Evolutionary conservation across 108 stramenopile species (phyloP).

Genomic region (Nannochloropsis salina): DNA sequence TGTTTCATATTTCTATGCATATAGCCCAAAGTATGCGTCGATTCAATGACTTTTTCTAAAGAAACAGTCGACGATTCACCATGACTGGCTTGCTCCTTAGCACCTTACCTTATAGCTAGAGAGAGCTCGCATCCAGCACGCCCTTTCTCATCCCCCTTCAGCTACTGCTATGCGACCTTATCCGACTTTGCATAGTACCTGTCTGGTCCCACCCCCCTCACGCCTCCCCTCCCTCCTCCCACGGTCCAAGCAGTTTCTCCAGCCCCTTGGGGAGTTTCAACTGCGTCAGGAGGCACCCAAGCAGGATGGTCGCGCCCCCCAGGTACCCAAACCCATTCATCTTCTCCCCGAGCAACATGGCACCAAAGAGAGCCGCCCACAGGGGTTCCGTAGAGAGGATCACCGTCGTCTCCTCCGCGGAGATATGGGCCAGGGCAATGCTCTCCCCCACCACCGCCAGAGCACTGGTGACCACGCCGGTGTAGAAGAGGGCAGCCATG

Average conservation of each 20-base stretch:
- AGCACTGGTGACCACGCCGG: conserved; percentile 76
- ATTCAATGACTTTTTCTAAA: no score
- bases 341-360: conserved; percentile 66
- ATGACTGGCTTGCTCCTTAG: no score
- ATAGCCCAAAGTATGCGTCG: no score
- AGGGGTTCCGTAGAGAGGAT: conserved; percentile 82
- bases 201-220: background rate
- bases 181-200: background rate
- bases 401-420: conserved; percentile 79
- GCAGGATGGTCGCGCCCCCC: background rate
- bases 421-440: conserved; percentile 68
- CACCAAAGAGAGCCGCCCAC: conserved; percentile 74
- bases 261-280: background rate
- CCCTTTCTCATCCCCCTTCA: background rate
- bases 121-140: background rate
- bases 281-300: background rate
- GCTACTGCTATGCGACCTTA: background rate
- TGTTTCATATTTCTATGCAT: no score
- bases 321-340: conserved; percentile 37
- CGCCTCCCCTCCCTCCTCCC: background rate
- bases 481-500: conserved; percentile 66
- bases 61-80: no score
- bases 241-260: background rate
- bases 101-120: no score
- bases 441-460: conserved; percentile 81